A percentile compares a stretch with the other conserved stretches of the same genome.
Conservation (phyloP, 2,329 filamentous ascomycete species). For the Emergomyces africanus region DNA sequence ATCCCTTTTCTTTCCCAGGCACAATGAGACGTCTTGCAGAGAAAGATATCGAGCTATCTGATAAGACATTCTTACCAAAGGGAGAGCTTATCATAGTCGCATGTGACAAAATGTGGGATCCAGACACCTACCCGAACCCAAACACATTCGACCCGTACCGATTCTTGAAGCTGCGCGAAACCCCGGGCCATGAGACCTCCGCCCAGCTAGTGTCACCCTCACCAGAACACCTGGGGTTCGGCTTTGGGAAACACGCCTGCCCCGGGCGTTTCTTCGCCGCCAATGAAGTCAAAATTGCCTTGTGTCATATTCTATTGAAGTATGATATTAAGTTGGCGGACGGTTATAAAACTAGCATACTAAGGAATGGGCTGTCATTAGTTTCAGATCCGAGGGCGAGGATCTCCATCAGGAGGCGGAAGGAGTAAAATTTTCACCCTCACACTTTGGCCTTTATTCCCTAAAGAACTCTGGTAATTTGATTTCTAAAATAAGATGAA, state of each 20-base stretch:
- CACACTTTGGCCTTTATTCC: background rate
- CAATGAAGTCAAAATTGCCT: constrained; percentile 21
- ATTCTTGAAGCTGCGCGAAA: constrained; percentile 9
- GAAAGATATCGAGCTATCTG: constrained; percentile 8
- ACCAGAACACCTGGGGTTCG: constrained; percentile 15
- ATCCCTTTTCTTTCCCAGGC: background rate
- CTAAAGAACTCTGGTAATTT: background rate
- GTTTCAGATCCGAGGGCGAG: background rate
- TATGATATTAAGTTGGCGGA: constrained; percentile 21
- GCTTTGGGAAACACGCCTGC: constrained; percentile 20
- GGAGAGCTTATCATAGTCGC: constrained; percentile 9
- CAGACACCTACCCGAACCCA: constrained; percentile 10
- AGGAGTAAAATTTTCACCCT: background rate
- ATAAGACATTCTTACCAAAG: constrained; percentile 10
- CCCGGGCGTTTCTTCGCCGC: constrained; percentile 24
- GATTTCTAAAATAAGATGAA: background rate
- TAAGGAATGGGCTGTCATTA: background rate
- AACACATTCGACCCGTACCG: constrained; percentile 10
- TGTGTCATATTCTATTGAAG: constrained; percentile 21
- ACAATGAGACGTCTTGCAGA: constrained; percentile 7
- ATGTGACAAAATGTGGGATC: constrained; percentile 8
- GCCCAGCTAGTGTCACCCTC: constrained; percentile 8
- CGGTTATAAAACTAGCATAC: constrained; percentile 4
- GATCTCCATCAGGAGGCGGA: background rate
- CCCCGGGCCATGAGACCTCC: constrained; percentile 4